A percentile compares a stretch with the other conserved stretches of the same genome.
These are phyloP conservation scores for Tuctoria greenei DNA, from an alignment of 176 grass and related monocot species.

Conservation along the genomic window DNA sequence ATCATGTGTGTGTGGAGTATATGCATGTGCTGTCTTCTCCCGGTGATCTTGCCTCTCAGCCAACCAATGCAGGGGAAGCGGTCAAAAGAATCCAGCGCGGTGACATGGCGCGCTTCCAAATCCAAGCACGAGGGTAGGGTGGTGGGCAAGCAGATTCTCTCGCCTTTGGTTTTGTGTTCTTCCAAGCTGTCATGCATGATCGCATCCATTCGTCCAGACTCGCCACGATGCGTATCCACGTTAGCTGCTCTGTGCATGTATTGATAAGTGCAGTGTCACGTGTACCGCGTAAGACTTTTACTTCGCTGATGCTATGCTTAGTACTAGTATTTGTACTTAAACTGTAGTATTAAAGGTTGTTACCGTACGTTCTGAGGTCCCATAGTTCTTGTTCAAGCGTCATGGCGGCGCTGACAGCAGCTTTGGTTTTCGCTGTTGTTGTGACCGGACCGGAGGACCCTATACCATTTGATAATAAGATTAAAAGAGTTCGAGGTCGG, in stretches of 20 bases:
- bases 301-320: background rate
- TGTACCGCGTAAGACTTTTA: slow-evolving; percentile 21
- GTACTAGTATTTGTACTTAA: slow-evolving; percentile 11
- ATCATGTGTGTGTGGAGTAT: background rate
- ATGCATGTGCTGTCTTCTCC: slow-evolving; percentile 13
- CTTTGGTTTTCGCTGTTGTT: background rate
- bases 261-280: background rate
- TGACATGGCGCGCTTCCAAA: slow-evolving; percentile 38
- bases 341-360: background rate
- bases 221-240: slow-evolving; percentile 6
- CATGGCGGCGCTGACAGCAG: slow-evolving; percentile 20
- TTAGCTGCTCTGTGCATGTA: background rate
- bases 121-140: slow-evolving; percentile 18
- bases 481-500: slow-evolving; percentile 21
- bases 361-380: background rate
- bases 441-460: background rate
- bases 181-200: slow-evolving; percentile 22
- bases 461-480: background rate
- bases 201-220: slow-evolving; percentile 6
- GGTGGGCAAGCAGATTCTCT: slow-evolving; percentile 38
- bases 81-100: slow-evolving; percentile 16
- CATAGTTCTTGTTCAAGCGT: background rate
- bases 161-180: background rate
- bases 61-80: background rate
- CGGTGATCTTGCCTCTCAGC: slow-evolving; percentile 9